A percentile compares a stretch with the other conserved stretches of the same genome.
These are phyloP conservation scores for Hypoxylon subgilvum DNA, from an alignment of 495 filamentous ascomycete genomes.

Conservation along the genomic window DNA sequence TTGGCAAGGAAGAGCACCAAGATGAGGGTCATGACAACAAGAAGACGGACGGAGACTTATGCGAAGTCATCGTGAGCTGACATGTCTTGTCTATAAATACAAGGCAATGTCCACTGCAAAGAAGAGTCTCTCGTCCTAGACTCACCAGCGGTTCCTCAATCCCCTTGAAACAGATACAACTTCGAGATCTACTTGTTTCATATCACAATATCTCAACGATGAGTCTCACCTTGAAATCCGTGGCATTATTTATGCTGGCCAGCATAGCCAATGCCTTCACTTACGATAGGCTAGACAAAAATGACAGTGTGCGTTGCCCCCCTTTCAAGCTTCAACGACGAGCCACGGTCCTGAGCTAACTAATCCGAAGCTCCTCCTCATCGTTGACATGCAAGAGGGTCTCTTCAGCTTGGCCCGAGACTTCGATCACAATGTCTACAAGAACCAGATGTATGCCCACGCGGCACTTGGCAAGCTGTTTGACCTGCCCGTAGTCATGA, in stretches of 20 bases:
- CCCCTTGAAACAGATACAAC: neutral
- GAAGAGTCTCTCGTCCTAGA: too few species aligned
- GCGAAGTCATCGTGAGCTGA: too few species aligned
- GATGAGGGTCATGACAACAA: too few species aligned
- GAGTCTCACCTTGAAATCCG: conserved; percentile 8
- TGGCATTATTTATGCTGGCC: neutral
- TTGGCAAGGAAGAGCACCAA: too few species aligned
- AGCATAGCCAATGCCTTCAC: conserved; percentile 30
- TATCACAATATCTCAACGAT: conserved; percentile 6
- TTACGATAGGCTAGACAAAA: conserved; percentile 60
- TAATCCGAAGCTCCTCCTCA: conserved; percentile 58
- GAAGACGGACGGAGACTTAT: too few species aligned
- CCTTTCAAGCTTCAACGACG: neutral
- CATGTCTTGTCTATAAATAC: too few species aligned
- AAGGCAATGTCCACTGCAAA: too few species aligned
- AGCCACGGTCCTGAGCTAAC: conserved; percentile 20
- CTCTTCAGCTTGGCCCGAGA: conserved; percentile 71
- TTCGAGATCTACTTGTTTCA: too few species aligned
- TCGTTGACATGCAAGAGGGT: conserved; percentile 76
- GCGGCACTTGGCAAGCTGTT: conserved; percentile 70
- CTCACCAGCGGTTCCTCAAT: neutral
- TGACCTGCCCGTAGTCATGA: conserved; percentile 71
- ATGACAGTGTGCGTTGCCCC: conserved; percentile 54
- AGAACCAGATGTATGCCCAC: conserved; percentile 72
- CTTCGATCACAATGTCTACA: conserved; percentile 65